phyloP scores from a whole-genome alignment of 805 yeast genomes.

The Saccharomycopsis amapae region DNA sequence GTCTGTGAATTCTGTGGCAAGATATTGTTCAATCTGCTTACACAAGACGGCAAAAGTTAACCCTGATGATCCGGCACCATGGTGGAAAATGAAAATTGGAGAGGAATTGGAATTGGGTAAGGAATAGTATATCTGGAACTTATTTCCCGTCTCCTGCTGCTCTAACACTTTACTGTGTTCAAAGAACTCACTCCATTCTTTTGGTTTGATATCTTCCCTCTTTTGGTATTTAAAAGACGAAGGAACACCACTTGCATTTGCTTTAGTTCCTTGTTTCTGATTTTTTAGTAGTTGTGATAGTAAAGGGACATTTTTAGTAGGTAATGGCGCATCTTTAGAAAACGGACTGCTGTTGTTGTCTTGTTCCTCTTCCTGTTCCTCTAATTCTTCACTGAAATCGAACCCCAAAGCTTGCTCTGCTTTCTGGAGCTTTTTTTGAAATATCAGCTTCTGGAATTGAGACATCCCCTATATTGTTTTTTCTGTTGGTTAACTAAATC shows the following conservation, averaged over 20 bases:
- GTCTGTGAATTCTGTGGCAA: constrained; percentile 22
- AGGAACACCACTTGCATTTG: background rate
- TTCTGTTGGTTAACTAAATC: too few relatives aligned
- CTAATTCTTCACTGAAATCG: constrained; percentile 10
- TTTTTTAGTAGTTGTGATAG: background rate
- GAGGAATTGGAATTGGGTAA: constrained; percentile 38
- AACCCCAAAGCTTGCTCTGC: constrained; percentile 18
- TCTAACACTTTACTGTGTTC: constrained; percentile 25
- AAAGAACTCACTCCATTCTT: constrained; percentile 32
- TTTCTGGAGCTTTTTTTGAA: constrained; percentile 17
- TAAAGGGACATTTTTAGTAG: constrained; percentile 4
- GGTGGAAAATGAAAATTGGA: constrained; percentile 72
- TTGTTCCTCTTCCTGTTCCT: constrained; percentile 14
- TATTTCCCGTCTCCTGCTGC: constrained; percentile 24
- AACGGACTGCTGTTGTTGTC: constrained; percentile 2
- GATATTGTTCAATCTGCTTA: constrained; percentile 27
- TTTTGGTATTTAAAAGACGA: too few relatives aligned
- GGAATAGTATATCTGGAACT: constrained; percentile 50
- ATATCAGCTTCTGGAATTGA: constrained; percentile 16
- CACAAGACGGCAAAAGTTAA: constrained; percentile 62
- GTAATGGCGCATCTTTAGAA: constrained; percentile 17
- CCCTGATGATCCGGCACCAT: constrained; percentile 93
- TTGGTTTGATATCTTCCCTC: constrained; percentile 2
- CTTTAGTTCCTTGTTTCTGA: background rate
- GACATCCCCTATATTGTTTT: constrained; percentile 19